Evolutionary conservation across 2,329 filamentous ascomycete species (phyloP).

Genomic region (Endoconidiophora laricicola): DNA sequence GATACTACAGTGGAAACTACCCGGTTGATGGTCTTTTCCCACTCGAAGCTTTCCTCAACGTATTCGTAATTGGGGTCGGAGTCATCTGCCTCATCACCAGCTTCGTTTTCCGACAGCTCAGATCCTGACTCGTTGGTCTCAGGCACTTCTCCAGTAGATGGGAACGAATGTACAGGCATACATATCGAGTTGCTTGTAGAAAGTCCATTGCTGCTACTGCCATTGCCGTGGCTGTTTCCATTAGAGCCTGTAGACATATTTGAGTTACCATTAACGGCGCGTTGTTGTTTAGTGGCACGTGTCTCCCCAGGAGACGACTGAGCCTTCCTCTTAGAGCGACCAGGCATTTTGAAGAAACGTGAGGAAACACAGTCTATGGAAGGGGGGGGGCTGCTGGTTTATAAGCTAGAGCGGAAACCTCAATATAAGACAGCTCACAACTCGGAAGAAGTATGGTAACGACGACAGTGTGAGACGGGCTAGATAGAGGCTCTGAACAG

Average conservation of each 20-base stretch:
- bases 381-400: not conserved
- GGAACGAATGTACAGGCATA: constrained; percentile 7
- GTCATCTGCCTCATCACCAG: constrained; percentile 18
- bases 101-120: not conserved
- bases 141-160: constrained; percentile 20
- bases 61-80: constrained; percentile 22
- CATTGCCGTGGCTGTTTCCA: not conserved
- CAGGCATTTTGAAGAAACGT: constrained; percentile 22
- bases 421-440: too few species aligned
- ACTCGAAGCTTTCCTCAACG: constrained; percentile 36
- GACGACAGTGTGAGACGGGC: too few species aligned
- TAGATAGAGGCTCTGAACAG: too few species aligned
- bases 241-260: too few species aligned
- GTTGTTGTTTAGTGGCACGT: constrained; percentile 27
- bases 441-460: too few species aligned
- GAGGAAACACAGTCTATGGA: not conserved
- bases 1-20: constrained; percentile 93
- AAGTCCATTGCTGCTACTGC: constrained; percentile 8
- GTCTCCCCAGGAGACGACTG: constrained; percentile 21
- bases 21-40: constrained; percentile 88
- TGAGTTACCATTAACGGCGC: constrained; percentile 25
- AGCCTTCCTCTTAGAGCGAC: constrained; percentile 36
- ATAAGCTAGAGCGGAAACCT: too few species aligned
- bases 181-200: not conserved
- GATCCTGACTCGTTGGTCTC: constrained; percentile 15